Base-by-base conservation (phyloP, 1,284 basidiomycete genomes). In the Mycena citricolor region DNA sequence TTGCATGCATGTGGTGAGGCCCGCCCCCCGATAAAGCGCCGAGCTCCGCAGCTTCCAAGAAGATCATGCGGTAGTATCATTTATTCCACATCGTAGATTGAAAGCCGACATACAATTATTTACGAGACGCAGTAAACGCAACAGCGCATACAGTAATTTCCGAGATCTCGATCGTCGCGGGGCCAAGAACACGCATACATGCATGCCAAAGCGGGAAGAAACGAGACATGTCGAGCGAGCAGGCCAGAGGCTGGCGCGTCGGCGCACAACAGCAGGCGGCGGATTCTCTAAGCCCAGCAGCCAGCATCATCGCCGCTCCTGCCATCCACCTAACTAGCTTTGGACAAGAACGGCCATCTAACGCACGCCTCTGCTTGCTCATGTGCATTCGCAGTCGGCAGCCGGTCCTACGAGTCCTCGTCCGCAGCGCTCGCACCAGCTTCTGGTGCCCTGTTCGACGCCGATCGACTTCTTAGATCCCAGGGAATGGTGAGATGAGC, bases 351-450 rank as follows among this genome's bases (percentile, higher is more conserved):
- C 30, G 45, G 43, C 47, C 58, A 58, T 57, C 53, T 62, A 53
- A 44, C 41, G 42, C 44, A 48, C 36, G 39, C 58, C 56, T 55
- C 52, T 51, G 53, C 54, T 59, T 49, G 59, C 56, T 54, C 26
- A 43, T 26, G 49, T 22, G 63, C 86, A 89, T 41, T 75, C 71
- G 62, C 87, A 88, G 32, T 71, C 67, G 51, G 60, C 59, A 54
- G 70, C 67, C 36, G 71, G 67, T 42, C 83, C 83, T 52, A 86
- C 63, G 67, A 70, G 80, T 30, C 85, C 75, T 55, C 81, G 84
- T 47, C 88, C 87, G 57, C 87, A 90, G 25, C 64, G 64, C 31
- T 88, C 81, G 52, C 87, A 90, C 83, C 87, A 87, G 16, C 66
- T 63, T 28, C 87, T 73, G 23, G 64, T 60, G 12, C 76, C 82